Conservation (phyloP, 192 early-diverging fungal species). For the Coemansia sp. region DNA sequence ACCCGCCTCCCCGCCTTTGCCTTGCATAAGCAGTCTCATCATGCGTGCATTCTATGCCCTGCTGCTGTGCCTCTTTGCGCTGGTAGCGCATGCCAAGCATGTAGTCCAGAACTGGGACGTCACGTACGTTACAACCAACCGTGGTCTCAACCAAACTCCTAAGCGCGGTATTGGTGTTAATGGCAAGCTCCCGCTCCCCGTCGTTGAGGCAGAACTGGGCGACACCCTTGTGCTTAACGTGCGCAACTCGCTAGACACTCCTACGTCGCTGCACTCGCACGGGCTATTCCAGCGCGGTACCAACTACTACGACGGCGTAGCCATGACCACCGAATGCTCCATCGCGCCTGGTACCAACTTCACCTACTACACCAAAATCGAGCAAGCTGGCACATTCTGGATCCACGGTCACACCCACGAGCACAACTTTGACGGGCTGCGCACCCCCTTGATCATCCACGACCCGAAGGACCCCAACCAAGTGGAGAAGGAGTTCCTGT, state of each 20-base stretch:
- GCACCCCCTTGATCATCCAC: constrained; percentile 71
- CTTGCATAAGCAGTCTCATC: neutral
- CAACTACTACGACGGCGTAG: constrained; percentile 68
- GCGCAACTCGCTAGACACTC: constrained; percentile 60
- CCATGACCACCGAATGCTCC: constrained; percentile 70
- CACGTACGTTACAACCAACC: constrained; percentile 46
- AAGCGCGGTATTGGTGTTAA: constrained; percentile 39
- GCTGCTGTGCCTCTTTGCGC: constrained; percentile 7
- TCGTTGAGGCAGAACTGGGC: constrained; percentile 27
- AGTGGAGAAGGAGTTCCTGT: constrained; percentile 65
- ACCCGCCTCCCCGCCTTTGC: neutral
- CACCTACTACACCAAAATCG: constrained; percentile 68
- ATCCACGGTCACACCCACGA: constrained; percentile 70
- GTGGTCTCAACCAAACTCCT: constrained; percentile 28
- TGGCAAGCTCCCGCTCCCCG: constrained; percentile 27
- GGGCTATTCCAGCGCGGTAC: constrained; percentile 74
- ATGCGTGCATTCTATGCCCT: neutral
- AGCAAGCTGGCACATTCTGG: constrained; percentile 83
- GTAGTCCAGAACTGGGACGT: constrained; percentile 45
- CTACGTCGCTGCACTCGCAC: constrained; percentile 73
- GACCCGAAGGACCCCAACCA: constrained; percentile 56
- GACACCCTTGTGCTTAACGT: constrained; percentile 49
- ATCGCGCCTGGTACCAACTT: constrained; percentile 68
- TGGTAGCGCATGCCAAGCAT: constrained; percentile 11
- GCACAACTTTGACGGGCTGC: constrained; percentile 83